A percentile compares a stretch with the other conserved stretches of the same genome.
phyloP scores from a whole-genome alignment of 1,284 basidiomycete species.

The Thelephora terrestris region DNA sequence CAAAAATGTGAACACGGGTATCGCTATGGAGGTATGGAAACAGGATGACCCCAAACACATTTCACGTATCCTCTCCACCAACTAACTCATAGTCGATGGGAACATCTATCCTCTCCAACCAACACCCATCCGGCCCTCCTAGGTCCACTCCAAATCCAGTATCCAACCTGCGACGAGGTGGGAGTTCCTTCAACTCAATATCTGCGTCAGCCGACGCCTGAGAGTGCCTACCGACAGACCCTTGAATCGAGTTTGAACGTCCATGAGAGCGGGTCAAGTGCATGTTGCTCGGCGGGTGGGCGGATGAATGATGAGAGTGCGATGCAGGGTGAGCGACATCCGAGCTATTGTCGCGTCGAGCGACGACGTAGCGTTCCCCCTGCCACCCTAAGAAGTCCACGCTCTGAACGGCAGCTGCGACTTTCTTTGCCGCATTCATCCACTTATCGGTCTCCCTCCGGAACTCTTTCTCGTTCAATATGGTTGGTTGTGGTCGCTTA shows the following conservation, averaged over 20 bases:
- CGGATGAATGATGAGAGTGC: too few relatives aligned
- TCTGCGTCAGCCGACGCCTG: neutral
- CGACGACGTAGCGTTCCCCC: slow-evolving; percentile 56
- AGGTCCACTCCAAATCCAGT: slow-evolving; percentile 60
- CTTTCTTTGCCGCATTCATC: slow-evolving; percentile 36
- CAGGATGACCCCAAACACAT: too few relatives aligned
- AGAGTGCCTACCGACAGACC: slow-evolving; percentile 8
- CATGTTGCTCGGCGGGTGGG: too few relatives aligned
- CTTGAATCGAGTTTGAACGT: neutral
- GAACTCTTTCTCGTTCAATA: slow-evolving; percentile 50
- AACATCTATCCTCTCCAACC: slow-evolving; percentile 61
- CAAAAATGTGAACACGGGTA: too few relatives aligned
- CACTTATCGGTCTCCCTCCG: slow-evolving; percentile 46
- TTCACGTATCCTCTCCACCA: slow-evolving; percentile 14
- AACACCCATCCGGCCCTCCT: slow-evolving; percentile 49
- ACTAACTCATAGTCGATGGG: slow-evolving; percentile 58
- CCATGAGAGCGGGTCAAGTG: too few relatives aligned
- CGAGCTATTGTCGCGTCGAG: slow-evolving; percentile 19
- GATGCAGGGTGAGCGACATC: too few relatives aligned
- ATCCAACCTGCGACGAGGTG: slow-evolving; percentile 44
- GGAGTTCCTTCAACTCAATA: slow-evolving; percentile 56
- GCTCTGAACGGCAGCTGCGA: slow-evolving; percentile 37
- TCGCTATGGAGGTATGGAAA: too few relatives aligned
- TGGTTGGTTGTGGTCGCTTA: slow-evolving; percentile 43
- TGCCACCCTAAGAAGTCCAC: slow-evolving; percentile 62